Evolutionary conservation across 225 moss, liverwort and hornwort genomes (phyloP), one percentile per base, ranked within the genome.

Genomic region (Rhytidiadelphus loreus): DNA sequence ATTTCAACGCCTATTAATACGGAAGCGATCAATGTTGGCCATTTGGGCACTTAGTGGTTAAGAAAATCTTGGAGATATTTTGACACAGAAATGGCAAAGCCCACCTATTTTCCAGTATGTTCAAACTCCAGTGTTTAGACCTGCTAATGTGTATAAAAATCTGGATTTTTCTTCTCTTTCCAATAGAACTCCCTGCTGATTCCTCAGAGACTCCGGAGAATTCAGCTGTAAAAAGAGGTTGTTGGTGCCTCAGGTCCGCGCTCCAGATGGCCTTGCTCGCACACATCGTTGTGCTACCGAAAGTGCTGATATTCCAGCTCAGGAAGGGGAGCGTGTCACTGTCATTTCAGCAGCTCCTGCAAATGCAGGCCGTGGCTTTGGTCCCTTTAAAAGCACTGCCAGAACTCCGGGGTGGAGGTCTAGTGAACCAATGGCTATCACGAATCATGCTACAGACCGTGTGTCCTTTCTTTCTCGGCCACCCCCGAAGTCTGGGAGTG

Each of bases 261-360:
- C 99, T 68, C 99, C 99, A 84, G 93, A 96, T 95, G 97, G 96
- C 70, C 87, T 96, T 75, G 97, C 96, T 53, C 96, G 95, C 88
- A 95, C 97, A n/a, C 95, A 95, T 87, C 95, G 96, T 83, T 99
- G 96, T 91, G 97, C 97, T 60, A 99, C 99, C 74, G 92, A 93
- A 80, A 96, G 96, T 88, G 94, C 89, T 58, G 99, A 96, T 82
- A 95, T 97, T 85, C 96, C 99, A 86, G 99, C 96, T 81, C 97
- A 97, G 87, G 92, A 95, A 90, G 97, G 96, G 50, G 99, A 99
- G 88, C 93, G 97, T 68, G 95, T 99, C 26, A 99, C 99, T 32
- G 86, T 99, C 64, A 85, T 95, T 50, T 91, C 96, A 77, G 97
- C 99, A 92, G 97, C 95, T 77, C 96, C 99, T 86, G 92, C 92